These are phyloP conservation scores for Datura wrightii DNA, from an alignment of 257 asterid genomes.

Conservation along the genomic window DNA sequence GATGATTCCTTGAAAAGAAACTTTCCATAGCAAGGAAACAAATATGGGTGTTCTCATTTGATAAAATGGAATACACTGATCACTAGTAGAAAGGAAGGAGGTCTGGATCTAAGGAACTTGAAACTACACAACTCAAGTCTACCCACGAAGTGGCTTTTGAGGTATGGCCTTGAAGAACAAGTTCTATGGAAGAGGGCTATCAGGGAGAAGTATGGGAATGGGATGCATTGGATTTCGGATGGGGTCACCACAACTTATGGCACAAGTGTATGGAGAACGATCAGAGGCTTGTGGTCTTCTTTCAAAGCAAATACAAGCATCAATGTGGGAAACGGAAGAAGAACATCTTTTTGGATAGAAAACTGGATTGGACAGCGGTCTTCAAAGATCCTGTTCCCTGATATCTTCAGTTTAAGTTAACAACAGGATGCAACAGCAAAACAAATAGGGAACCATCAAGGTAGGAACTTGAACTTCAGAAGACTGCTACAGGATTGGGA, in stretches of 20 bases:
- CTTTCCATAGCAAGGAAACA: not conserved
- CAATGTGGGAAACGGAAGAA: not conserved
- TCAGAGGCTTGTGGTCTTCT: not conserved
- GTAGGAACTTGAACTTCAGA: not conserved
- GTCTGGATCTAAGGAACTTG: not conserved
- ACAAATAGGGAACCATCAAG: not conserved
- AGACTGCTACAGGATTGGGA: not conserved
- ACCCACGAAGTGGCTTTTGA: not conserved
- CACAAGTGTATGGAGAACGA: not conserved
- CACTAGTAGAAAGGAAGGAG: not conserved
- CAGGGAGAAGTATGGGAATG: not conserved
- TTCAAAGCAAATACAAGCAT: not conserved
- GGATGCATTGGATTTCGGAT: not conserved
- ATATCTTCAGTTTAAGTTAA: not conserved
- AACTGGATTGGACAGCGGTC: not conserved
- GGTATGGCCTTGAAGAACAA: not conserved
- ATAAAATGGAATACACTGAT: not conserved
- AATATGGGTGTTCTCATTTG: not conserved
- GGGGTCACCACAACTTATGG: not conserved
- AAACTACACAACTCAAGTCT: not conserved
- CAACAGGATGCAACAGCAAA: conserved; percentile 3
- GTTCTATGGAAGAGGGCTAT: not conserved
- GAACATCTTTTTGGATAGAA: not conserved
- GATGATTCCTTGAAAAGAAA: not conserved
- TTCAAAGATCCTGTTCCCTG: not conserved